These are phyloP conservation scores for Globisporangium ultimum DNA, from an alignment of 352 stramenopile species.

Conservation along the genomic window DNA sequence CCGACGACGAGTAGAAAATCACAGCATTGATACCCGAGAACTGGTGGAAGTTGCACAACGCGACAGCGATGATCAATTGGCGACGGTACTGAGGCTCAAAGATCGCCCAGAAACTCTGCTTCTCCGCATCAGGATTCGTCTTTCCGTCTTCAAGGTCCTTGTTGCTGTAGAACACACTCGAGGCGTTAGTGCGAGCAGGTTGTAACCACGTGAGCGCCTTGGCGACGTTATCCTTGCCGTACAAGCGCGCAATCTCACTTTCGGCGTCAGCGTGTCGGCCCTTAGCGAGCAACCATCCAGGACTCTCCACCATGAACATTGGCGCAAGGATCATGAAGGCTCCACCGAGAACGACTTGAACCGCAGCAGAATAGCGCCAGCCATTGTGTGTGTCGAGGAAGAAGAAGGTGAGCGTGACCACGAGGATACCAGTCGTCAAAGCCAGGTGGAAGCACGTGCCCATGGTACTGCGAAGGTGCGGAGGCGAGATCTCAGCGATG, in stretches of 20 bases:
- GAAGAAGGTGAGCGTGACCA: slow-evolving; percentile 49
- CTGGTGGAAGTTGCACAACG: slow-evolving; percentile 33
- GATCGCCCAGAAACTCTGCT: slow-evolving; percentile 7
- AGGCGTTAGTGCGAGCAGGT: not conserved
- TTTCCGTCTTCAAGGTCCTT: slow-evolving; percentile 1
- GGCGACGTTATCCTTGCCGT: slow-evolving; percentile 31
- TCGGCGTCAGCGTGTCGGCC: slow-evolving; percentile 27
- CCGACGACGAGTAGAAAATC: slow-evolving; percentile 49
- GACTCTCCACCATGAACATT: slow-evolving; percentile 50
- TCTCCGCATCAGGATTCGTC: not conserved
- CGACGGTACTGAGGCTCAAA: slow-evolving; percentile 23
- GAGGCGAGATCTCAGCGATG: slow-evolving; percentile 46
- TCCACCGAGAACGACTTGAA: slow-evolving; percentile 43
- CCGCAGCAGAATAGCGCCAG: slow-evolving; percentile 58
- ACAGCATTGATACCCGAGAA: slow-evolving; percentile 55
- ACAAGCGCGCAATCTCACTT: slow-evolving; percentile 26
- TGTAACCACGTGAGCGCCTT: slow-evolving; percentile 31
- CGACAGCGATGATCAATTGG: slow-evolving; percentile 33
- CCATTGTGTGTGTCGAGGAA: slow-evolving; percentile 45
- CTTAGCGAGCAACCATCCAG: slow-evolving; percentile 44
- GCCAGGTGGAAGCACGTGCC: slow-evolving; percentile 29
- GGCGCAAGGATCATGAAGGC: slow-evolving; percentile 38
- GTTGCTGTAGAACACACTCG: slow-evolving; percentile 1
- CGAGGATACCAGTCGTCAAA: slow-evolving; percentile 38
- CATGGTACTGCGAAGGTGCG: slow-evolving; percentile 32